Conservation (phyloP, 2,329 filamentous ascomycete genomes). For the Pestalotiopsis sp. region DNA sequence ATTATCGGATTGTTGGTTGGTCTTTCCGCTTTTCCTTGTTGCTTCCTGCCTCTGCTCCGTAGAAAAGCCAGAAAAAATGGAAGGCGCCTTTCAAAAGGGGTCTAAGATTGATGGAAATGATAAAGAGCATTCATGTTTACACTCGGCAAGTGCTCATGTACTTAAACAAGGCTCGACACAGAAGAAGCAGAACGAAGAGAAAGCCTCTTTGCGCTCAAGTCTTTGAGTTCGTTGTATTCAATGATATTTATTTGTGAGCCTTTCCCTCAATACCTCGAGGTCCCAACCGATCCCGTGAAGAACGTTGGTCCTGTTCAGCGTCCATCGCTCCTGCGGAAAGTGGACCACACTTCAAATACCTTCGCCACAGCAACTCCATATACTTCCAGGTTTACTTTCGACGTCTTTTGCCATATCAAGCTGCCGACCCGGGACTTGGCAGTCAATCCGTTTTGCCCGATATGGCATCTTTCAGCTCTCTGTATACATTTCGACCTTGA, state of each 20-base stretch:
- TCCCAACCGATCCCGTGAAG: neutral
- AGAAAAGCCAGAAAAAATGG: neutral
- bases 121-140: neutral
- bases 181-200: neutral
- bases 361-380: too few relatives aligned
- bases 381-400: too few relatives aligned
- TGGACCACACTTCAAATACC: too few relatives aligned
- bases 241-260: neutral
- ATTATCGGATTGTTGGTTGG: neutral
- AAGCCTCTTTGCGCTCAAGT: neutral
- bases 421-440: too few relatives aligned
- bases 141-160: neutral
- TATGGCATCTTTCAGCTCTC: too few relatives aligned
- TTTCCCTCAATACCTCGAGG: neutral
- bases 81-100: neutral
- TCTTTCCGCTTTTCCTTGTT: neutral
- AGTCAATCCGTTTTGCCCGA: too few relatives aligned
- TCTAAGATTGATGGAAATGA: neutral
- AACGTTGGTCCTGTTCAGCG: too few relatives aligned
- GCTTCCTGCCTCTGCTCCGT: neutral
- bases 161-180: neutral
- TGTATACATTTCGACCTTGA: neutral
- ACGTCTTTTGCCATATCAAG: too few relatives aligned
- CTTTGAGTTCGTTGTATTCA: neutral
- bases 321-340: too few relatives aligned